phyloP scores from a whole-genome alignment of 164 flowering plant species.

The Sextonia rubra region DNA sequence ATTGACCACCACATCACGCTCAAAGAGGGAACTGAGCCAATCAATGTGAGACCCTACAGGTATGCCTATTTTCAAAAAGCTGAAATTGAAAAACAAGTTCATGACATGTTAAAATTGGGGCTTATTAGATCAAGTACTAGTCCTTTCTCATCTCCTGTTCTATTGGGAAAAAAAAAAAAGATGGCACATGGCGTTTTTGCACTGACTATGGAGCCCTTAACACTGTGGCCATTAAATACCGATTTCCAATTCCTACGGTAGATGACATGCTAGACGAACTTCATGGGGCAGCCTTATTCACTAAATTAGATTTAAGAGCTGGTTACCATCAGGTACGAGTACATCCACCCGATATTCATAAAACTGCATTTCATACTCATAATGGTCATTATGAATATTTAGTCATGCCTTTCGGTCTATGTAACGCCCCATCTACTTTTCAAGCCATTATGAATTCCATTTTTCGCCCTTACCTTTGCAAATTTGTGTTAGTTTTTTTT shows the following conservation, averaged over 20 bases:
- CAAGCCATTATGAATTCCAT: not conserved
- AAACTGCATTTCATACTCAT: constrained; percentile 2
- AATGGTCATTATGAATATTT: constrained; percentile 6
- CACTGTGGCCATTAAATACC: not conserved
- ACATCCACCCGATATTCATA: not conserved
- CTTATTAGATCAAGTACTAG: not conserved
- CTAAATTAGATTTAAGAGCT: not conserved
- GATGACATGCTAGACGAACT: constrained; percentile 5
- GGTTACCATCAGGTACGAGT: constrained; percentile 4
- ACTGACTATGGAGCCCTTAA: not conserved
- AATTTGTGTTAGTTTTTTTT: not conserved
- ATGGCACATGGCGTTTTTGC: not conserved
- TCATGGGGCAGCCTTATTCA: not conserved
- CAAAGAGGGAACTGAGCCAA: not conserved
- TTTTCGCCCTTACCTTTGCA: not conserved
- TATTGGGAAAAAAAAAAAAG: not conserved
- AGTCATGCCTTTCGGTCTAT: constrained; percentile 7
- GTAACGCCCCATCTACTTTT: not conserved
- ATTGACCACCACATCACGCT: not conserved
- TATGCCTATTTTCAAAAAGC: constrained; percentile 5
- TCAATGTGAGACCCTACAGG: constrained; percentile 6
- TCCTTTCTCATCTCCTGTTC: not conserved
- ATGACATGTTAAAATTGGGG: not conserved
- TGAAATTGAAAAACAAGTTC: constrained; percentile 11
- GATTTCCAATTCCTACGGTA: constrained; percentile 1